Conservation (phyloP, 2,329 filamentous ascomycete species). For the Chaetomium sp. region DNA sequence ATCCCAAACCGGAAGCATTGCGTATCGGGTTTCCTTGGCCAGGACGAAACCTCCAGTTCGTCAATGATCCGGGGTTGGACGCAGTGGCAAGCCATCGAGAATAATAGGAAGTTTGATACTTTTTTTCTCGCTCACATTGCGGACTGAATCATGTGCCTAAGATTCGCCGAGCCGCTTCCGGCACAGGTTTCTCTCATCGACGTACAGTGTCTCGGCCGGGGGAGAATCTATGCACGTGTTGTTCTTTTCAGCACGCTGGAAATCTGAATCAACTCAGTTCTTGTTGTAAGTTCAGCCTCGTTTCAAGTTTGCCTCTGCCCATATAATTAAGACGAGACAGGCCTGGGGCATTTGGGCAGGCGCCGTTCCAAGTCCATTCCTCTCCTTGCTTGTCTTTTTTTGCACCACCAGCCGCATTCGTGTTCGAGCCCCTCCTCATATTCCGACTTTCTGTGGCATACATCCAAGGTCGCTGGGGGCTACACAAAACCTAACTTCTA, state of each 20-base stretch:
- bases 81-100: background rate
- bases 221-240: slow-evolving; percentile 29
- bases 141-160: background rate
- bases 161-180: background rate
- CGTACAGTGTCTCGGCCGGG: slow-evolving; percentile 27
- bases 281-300: slow-evolving; percentile 14
- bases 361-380: background rate
- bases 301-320: slow-evolving; percentile 12
- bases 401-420: background rate
- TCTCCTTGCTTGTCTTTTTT: background rate
- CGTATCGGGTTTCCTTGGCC: slow-evolving; percentile 2
- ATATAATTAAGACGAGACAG: slow-evolving; percentile 29
- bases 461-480: background rate
- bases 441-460: background rate
- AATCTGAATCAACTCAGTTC: background rate
- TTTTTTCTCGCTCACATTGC: background rate
- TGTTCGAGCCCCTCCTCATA: background rate
- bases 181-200: slow-evolving; percentile 11
- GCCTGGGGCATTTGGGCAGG: background rate
- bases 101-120: background rate
- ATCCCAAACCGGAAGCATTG: slow-evolving; percentile 13
- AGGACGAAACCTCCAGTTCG: background rate
- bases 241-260: slow-evolving; percentile 24
- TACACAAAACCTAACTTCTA: background rate
- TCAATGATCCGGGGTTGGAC: background rate